Conservation (phyloP, 805 yeast species). For the Starmerella sirachaensis region DNA sequence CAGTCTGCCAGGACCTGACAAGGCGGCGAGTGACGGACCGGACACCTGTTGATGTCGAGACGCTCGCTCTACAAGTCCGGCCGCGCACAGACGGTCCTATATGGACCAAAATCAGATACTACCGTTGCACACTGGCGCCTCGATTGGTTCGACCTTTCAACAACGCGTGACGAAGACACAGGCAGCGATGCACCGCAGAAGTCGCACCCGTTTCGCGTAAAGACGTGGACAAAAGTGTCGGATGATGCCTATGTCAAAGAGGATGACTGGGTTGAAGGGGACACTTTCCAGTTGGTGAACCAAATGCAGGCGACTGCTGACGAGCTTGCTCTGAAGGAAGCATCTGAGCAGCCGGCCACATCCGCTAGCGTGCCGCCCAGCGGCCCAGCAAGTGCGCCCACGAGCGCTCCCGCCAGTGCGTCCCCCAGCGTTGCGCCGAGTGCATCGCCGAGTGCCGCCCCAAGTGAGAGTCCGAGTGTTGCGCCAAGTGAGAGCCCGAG, state of each 20-base stretch:
- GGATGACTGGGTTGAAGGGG: constrained; percentile 33
- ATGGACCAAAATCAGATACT: constrained; percentile 23
- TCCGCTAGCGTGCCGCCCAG: no score
- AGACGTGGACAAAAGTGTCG: constrained; percentile 19
- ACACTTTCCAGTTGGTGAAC: constrained; percentile 34
- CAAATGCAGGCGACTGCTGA: constrained; percentile 14
- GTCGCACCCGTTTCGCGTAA: constrained; percentile 21
- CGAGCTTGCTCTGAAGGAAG: constrained; percentile 8
- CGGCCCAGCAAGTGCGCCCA: no score
- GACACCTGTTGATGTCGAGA: constrained; percentile 23
- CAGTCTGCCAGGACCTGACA: no score
- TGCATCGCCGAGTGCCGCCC: no score
- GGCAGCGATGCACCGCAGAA: constrained; percentile 26
- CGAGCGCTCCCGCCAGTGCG: no score
- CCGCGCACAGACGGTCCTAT: constrained; percentile 19
- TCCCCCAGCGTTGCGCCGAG: no score
- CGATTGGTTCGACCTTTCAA: constrained; percentile 14
- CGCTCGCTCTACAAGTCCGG: constrained; percentile 19
- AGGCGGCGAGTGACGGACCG: no score
- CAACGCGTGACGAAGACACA: constrained; percentile 20
- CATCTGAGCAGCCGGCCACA: constrained; percentile 7
- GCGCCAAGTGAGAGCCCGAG: no score
- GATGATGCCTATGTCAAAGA: constrained; percentile 20
- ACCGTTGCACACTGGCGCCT: constrained; percentile 19
- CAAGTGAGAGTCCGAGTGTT: no score